Evolutionary conservation across 2,329 filamentous ascomycete genomes (phyloP).

Genomic region (Leptosphaerulina australis): DNA sequence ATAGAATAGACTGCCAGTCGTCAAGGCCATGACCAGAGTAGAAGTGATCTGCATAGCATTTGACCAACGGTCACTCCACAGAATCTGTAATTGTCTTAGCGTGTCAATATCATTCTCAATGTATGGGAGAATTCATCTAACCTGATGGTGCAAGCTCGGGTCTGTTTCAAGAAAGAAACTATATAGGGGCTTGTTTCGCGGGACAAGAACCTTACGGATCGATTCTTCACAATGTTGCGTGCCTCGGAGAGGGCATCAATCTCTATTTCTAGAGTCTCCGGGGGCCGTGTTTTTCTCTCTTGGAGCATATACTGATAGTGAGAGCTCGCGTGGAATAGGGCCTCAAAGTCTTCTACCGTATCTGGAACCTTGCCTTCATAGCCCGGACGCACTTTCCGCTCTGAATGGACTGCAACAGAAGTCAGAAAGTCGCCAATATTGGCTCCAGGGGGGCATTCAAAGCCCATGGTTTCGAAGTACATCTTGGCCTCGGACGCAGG

Average conservation of each 20-base stretch:
- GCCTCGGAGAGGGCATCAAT: too few species aligned
- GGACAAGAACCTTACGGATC: too few species aligned
- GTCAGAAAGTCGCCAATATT: slow-evolving; percentile 77
- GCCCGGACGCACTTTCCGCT: slow-evolving; percentile 44
- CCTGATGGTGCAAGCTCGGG: not conserved
- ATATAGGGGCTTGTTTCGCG: too few species aligned
- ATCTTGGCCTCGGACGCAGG: slow-evolving; percentile 61
- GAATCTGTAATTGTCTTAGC: slow-evolving; percentile 67
- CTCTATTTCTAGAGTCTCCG: too few species aligned
- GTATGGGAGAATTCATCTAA: slow-evolving; percentile 61
- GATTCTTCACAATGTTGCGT: too few species aligned
- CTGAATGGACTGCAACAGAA: slow-evolving; percentile 63
- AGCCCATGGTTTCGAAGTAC: slow-evolving; percentile 73
- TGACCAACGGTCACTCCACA: slow-evolving; percentile 68
- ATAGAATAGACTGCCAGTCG: slow-evolving; percentile 72
- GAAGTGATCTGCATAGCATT: slow-evolving; percentile 66
- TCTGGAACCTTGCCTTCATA: not conserved
- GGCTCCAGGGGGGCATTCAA: slow-evolving; percentile 63
- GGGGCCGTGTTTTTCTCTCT: too few species aligned
- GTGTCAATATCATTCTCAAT: slow-evolving; percentile 51
- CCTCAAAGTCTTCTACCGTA: too few species aligned
- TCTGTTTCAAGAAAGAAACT: slow-evolving; percentile 9
- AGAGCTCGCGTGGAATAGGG: too few species aligned
- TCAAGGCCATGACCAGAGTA: slow-evolving; percentile 64
- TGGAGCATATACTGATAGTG: too few species aligned